Evolutionary conservation across 148 eudicot genomes (phyloP), one percentile per base, ranked within the genome.

Genomic region (Tetragonia tetragonoides): DNA sequence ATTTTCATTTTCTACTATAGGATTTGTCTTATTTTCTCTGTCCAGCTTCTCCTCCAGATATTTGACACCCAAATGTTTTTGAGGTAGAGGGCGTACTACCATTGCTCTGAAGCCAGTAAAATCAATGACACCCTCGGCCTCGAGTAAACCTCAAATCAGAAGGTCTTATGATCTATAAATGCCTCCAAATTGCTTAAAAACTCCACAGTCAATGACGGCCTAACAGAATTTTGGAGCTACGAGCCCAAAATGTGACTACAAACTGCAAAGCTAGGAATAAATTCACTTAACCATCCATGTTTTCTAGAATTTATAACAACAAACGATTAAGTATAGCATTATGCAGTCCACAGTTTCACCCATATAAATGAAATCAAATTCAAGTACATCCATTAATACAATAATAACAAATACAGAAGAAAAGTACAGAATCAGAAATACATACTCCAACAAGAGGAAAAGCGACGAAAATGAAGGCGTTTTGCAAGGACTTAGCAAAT

Each of bases 401-500:
- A 6, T 16, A 64, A 65, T 9, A 7, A 20, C 40, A 39, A 53
- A 51, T n/a, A 6, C 10, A 17, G 15, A 10, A 0, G 14, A 51
- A 49, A 20, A 11, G 3, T 10, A 68, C 5, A 53, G 12, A 72
- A 64, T 24, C 37, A 14, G 21, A 54, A 38, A 69, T 49, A 66
- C 3, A 57, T 90, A 95, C 99, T 97, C 94, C 97, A 80, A 95
- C 97, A 28, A 95, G 91, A 85, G 99, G 99, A 77, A 95, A 95
- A 24, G 88, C 97, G 64, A 85, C 56, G 77, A 83, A 59, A 83
- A 86, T 84, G 71, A 90, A 81, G 51, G 82, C 80, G 37, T 81
- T 89, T 83, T 93, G 99, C 72, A 90, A 75, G 41, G 89, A 84
- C 84, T 84, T 89, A 11, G 75, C 91, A 0, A 76, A 37, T 3